Conservation (phyloP, 345 rosid genomes). For the Turnera subulata region DNA sequence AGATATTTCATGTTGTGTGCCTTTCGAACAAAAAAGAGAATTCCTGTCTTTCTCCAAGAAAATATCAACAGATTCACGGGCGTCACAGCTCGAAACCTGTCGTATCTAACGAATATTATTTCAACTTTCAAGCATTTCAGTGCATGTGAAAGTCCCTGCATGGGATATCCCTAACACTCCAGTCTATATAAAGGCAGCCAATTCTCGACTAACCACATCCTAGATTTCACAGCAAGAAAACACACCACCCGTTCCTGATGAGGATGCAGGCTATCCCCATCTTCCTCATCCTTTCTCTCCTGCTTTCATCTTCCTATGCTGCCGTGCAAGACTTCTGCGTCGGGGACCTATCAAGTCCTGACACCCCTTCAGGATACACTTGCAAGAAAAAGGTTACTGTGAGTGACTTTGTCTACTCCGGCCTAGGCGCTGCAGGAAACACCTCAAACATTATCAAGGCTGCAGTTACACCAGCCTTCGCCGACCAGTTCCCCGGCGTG, state of each 20-base stretch:
- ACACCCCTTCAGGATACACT: constrained; percentile 62
- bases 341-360: constrained; percentile 46
- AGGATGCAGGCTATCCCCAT: constrained; percentile 41
- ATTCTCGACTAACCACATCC: background rate
- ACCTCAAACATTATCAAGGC: constrained; percentile 71
- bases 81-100: constrained; percentile 12
- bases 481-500: constrained; percentile 45
- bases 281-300: constrained; percentile 38
- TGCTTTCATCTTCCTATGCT: constrained; percentile 48
- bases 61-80: constrained; percentile 18
- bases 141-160: constrained; percentile 22
- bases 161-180: constrained; percentile 8
- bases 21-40: constrained; percentile 24
- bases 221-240: background rate
- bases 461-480: constrained; percentile 66
- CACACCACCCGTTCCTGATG: constrained; percentile 7
- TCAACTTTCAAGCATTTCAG: background rate
- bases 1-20: background rate
- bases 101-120: constrained; percentile 4
- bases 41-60: constrained; percentile 17
- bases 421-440: constrained; percentile 55
- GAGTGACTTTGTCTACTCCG: constrained; percentile 60
- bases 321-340: constrained; percentile 74
- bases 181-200: constrained; percentile 18
- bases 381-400: constrained; percentile 61